A percentile compares a stretch with the other conserved stretches of the same genome.
Conservation (phyloP, 352 stramenopile genomes). For the Thalassiosira mediterranea region DNA sequence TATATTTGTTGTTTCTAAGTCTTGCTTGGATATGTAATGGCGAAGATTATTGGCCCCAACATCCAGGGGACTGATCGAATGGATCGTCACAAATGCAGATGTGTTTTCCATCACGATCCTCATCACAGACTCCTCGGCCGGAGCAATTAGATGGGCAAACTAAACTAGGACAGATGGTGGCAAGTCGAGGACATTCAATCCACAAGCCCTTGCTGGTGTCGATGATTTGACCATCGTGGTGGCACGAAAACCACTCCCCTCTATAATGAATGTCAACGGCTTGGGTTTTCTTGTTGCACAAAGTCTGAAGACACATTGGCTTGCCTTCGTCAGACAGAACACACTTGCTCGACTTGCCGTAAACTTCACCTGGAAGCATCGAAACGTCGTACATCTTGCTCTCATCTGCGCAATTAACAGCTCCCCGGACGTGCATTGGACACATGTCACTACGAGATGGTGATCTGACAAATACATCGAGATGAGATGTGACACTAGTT, state of each 20-base stretch:
- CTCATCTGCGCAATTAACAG: constrained; percentile 35
- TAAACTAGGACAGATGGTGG: constrained; percentile 40
- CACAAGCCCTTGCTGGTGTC: constrained; percentile 32
- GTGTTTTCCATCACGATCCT: constrained; percentile 43
- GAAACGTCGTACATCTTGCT: too few relatives aligned
- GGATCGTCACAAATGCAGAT: constrained; percentile 49
- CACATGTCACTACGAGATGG: too few relatives aligned
- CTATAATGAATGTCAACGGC: constrained; percentile 33
- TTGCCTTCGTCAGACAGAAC: constrained; percentile 37
- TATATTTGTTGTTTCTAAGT: too few relatives aligned
- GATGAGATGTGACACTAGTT: too few relatives aligned
- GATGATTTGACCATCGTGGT: constrained; percentile 45
- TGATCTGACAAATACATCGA: too few relatives aligned
- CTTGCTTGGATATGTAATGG: too few relatives aligned
- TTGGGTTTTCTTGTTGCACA: constrained; percentile 29
- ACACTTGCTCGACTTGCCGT: constrained; percentile 48
- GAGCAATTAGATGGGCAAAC: constrained; percentile 51
- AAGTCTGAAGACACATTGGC: constrained; percentile 35
- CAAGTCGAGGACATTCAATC: constrained; percentile 46
- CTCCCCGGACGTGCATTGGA: constrained; percentile 35
- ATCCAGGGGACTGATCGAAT: constrained; percentile 42
- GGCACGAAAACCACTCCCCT: constrained; percentile 25
- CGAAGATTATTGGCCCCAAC: too few relatives aligned
- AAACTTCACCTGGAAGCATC: constrained; percentile 27
- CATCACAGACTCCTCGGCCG: constrained; percentile 42